Evolutionary conservation across 1,284 basidiomycete genomes (phyloP).

Genomic region (Xerocomus minutiporus): DNA sequence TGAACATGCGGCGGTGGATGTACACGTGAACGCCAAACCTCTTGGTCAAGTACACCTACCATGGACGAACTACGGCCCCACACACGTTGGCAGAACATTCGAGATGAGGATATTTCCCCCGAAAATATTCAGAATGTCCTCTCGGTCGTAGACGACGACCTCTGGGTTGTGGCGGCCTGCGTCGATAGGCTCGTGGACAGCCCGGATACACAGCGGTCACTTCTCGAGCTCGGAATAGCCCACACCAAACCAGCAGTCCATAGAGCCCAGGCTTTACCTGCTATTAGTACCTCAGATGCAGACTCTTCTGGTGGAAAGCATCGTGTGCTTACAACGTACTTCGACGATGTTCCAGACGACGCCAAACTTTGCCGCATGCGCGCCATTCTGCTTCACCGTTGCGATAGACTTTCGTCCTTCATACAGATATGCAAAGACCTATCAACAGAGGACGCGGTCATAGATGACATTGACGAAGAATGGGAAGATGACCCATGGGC

Average conservation of each 20-base stretch:
- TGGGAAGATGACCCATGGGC: conserved; percentile 85
- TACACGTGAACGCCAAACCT: conserved; percentile 4
- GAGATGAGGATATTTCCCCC: conserved; percentile 51
- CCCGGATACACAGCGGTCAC: conserved; percentile 47
- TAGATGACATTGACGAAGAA: conserved; percentile 45
- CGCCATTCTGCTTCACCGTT: conserved; percentile 53
- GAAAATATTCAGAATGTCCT: conserved; percentile 49
- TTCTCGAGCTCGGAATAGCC: conserved; percentile 60
- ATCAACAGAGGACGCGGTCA: conserved; percentile 26
- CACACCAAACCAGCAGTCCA: conserved; percentile 49
- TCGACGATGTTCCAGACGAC: conserved; percentile 50
- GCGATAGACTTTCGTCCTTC: conserved; percentile 66
- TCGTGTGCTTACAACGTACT: conserved; percentile 45
- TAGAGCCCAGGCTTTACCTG: conserved; percentile 41
- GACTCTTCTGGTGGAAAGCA: conserved; percentile 6
- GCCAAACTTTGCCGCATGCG: conserved; percentile 63
- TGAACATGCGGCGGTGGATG: not conserved
- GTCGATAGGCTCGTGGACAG: conserved; percentile 63
- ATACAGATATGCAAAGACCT: conserved; percentile 50
- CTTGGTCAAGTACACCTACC: not conserved
- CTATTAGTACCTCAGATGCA: conserved; percentile 10
- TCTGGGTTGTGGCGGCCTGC: conserved; percentile 72
- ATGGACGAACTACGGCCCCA: conserved; percentile 34
- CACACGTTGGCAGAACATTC: conserved; percentile 52
- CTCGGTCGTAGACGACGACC: conserved; percentile 53